Evolutionary conservation across 306 rosid genomes (phyloP), one percentile per base, ranked within the genome.

Genomic region (Geum urbanum): DNA sequence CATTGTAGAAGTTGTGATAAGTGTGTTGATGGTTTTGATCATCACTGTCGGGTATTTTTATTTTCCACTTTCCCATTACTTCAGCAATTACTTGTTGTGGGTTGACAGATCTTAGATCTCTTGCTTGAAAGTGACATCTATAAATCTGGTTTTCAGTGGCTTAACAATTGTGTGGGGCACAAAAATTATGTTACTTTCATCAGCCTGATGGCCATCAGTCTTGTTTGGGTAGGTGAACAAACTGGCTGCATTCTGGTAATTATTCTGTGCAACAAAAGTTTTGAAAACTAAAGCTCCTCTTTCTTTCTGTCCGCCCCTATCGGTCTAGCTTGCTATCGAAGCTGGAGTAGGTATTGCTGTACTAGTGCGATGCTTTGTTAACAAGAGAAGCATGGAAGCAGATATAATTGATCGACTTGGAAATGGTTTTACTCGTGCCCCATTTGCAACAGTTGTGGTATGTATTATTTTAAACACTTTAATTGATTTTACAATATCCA

Each of bases 1-100:
- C 98, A 92, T 69, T 92, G 98, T 81, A 82, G 98, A 85, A 92
- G 98, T 74, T 92, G 98, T 82, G 98, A 92, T 79, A 92, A 92
- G 76, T 92, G 98, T 77, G 97, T 92, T 52, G 96, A 90, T 73
- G 98, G 96, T 44, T 92, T 92, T 65, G 98, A 92, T 86, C 98
- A 92, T 81, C 98, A 92, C 84, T 92, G 98, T 53, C 90, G 97
- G 88, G 98, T 92, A 90, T 79, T 35, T 19, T 12, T 15, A 19
- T 60, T 22, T 37, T 60, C 46, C 13, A 15, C 65, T 61, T 63
- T 69, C 66, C 56, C 66, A 13, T 63, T 63, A 74, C 77, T 77
- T 49, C 72, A 14, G 57, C 71, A 67, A 53, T 45, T 48, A 40
- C 51, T 71, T 70, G 57, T 60, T 67, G 72, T 82, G 54, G 22